These are phyloP conservation scores for Leishmania martiniquensis DNA, from an alignment of 208 protist genomes.

Conservation along the genomic window DNA sequence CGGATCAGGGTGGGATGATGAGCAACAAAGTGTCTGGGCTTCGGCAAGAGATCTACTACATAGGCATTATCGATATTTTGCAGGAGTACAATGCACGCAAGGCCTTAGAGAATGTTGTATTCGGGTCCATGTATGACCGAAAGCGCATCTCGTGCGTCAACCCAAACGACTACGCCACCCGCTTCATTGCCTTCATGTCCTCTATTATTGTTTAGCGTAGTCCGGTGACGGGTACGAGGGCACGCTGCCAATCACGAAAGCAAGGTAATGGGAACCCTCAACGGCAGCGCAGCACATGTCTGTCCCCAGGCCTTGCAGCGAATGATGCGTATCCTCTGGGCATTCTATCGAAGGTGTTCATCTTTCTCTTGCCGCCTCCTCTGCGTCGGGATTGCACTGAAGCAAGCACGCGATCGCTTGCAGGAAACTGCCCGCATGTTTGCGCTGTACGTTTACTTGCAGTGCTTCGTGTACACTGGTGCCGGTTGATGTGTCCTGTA, in stretches of 20 bases:
- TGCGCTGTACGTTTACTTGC: too few relatives aligned
- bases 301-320: neutral
- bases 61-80: slow-evolving; percentile 96
- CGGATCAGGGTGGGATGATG: slow-evolving; percentile 84
- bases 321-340: neutral
- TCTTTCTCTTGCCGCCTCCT: neutral
- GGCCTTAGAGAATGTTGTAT: slow-evolving; percentile 67
- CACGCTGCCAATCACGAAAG: too few relatives aligned
- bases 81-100: slow-evolving; percentile 91
- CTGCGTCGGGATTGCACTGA: too few relatives aligned
- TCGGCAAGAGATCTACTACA: slow-evolving; percentile 88
- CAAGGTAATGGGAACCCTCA: too few relatives aligned
- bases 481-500: too few relatives aligned
- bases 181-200: slow-evolving; percentile 92
- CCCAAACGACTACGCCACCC: slow-evolving; percentile 80
- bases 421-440: too few relatives aligned
- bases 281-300: neutral
- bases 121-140: slow-evolving; percentile 64
- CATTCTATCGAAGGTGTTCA: neutral
- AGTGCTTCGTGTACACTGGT: too few relatives aligned
- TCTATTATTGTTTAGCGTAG: slow-evolving; percentile 78
- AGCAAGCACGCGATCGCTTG: too few relatives aligned
- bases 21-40: slow-evolving; percentile 63
- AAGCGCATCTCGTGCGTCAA: slow-evolving; percentile 88
- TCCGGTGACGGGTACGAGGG: neutral